Percentiles rank a stretch among this genome's conserved stretches.
These are phyloP conservation scores for Periconia sp. DNA, from an alignment of 2,329 filamentous ascomycete species.

Conservation along the genomic window DNA sequence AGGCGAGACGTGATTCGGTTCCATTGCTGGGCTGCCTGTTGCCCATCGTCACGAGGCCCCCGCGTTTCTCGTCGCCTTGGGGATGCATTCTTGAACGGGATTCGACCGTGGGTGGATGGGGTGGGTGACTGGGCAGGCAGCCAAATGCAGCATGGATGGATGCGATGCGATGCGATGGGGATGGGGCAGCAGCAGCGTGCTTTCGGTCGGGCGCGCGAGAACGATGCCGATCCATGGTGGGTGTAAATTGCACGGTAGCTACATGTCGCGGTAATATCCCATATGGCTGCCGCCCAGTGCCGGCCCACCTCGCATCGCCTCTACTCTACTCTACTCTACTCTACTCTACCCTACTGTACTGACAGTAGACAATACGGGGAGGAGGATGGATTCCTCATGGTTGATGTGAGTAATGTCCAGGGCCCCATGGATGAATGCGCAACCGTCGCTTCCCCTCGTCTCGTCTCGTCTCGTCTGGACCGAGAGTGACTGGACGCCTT, in stretches of 20 bases:
- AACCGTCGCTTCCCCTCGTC: conserved; percentile 14
- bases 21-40: not conserved
- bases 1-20: not conserved
- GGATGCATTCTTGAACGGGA: not conserved
- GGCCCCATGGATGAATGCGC: conserved; percentile 13
- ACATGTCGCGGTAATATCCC: not conserved
- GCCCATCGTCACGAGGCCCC: not conserved
- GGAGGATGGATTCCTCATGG: conserved; percentile 3
- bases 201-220: not conserved
- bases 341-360: no score
- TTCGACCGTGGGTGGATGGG: conserved; percentile 6
- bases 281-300: conserved; percentile 3
- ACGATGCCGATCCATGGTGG: not conserved
- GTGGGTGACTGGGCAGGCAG: conserved; percentile 6
- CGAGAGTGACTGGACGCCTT: no score
- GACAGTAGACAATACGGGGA: no score
- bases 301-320: no score
- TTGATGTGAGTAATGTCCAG: conserved; percentile 18
- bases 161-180: no score
- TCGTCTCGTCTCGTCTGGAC: conserved; percentile 6
- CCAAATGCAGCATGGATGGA: not conserved
- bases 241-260: not conserved
- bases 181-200: not conserved
- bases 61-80: not conserved
- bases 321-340: no score